Percentiles rank a stretch among this genome's conserved stretches.
Evolutionary conservation across 345 rosid genomes (phyloP).

Genomic region (Salix caprea): DNA sequence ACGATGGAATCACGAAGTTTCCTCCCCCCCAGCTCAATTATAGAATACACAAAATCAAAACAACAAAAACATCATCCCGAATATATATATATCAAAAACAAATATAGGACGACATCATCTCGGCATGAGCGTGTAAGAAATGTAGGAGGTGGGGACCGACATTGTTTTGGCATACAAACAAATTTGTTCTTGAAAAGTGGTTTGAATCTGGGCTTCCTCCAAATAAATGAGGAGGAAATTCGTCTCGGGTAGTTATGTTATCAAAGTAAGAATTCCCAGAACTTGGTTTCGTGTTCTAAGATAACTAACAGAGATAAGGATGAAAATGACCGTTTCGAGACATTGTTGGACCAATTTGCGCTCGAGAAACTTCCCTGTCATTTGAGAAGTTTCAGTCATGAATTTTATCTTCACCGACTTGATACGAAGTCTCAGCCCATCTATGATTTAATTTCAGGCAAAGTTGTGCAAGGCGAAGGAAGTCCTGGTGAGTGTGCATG

Average conservation of each 20-base stretch:
- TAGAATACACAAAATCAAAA: too few species aligned
- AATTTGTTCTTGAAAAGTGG: neutral
- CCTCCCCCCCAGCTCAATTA: too few species aligned
- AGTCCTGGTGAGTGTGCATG: conserved; percentile 37
- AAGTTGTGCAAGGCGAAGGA: conserved; percentile 23
- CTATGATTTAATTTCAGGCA: conserved; percentile 30
- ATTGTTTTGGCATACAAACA: neutral
- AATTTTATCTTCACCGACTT: too few species aligned
- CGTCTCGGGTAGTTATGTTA: conserved; percentile 8
- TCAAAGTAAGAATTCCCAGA: conserved; percentile 21
- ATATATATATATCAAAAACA: too few species aligned
- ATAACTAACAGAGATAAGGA: conserved; percentile 26
- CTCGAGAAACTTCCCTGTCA: too few species aligned
- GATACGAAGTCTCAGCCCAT: neutral
- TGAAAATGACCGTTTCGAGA: conserved; percentile 27
- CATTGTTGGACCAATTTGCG: too few species aligned
- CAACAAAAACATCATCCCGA: too few species aligned
- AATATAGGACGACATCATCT: too few species aligned
- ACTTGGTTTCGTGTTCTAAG: conserved; percentile 10
- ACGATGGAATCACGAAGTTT: too few species aligned
- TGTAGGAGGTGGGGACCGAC: too few species aligned
- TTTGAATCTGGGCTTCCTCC: conserved; percentile 23
- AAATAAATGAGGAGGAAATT: conserved; percentile 26
- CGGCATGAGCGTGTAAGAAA: too few species aligned
- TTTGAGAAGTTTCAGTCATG: too few species aligned